phyloP scores from a whole-genome alignment of 768 basidiomycete species.

The Gloeostereum incarnatum region DNA sequence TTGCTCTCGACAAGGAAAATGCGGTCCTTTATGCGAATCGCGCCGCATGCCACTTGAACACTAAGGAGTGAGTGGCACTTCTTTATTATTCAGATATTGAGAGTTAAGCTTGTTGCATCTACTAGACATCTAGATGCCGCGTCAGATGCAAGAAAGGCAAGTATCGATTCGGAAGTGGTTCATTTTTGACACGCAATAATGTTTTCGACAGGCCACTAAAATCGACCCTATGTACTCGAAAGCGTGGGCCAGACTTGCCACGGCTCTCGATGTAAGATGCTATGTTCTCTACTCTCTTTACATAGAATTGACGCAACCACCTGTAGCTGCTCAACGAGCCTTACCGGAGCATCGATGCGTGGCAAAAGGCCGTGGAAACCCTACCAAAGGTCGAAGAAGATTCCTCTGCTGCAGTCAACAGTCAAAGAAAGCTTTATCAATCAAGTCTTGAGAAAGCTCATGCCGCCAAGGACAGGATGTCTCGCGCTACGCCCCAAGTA shows the following conservation, averaged over 20 bases:
- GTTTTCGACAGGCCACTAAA: slow-evolving; percentile 16
- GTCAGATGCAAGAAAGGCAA: too few species aligned
- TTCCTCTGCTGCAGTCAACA: neutral
- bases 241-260: slow-evolving; percentile 17
- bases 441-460: neutral
- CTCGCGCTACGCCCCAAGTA: neutral
- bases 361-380: neutral
- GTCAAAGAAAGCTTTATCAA: neutral
- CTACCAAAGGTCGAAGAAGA: neutral
- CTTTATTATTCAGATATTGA: too few species aligned
- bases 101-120: too few species aligned
- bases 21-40: too few species aligned
- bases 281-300: neutral
- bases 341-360: neutral
- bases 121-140: too few species aligned
- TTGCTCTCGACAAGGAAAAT: too few species aligned
- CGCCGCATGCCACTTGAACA: too few species aligned
- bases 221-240: slow-evolving; percentile 17
- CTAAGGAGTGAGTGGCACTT: too few species aligned
- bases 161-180: too few species aligned
- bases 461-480: neutral
- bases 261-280: slow-evolving; percentile 10
- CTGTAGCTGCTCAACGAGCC: neutral
- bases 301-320: neutral
- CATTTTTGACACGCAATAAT: too few species aligned